Conservation (phyloP, 495 filamentous ascomycete species). For the Penicillium ochrochloron region DNA sequence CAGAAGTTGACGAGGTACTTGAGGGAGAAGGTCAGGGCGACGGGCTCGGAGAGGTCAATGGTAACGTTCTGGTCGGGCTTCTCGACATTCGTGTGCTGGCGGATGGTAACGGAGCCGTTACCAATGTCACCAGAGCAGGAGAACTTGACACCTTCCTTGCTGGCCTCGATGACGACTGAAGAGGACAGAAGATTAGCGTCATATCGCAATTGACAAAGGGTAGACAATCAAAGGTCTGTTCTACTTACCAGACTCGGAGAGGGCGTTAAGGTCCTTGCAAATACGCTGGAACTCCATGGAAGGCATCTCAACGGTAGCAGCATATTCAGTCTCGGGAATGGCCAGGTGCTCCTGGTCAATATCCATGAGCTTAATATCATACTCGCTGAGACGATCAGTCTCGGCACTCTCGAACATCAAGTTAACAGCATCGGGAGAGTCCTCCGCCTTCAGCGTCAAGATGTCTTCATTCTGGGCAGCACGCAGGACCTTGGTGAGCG, state of each 20-base stretch:
- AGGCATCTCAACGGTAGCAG: conserved; percentile 89
- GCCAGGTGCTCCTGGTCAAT: conserved; percentile 99
- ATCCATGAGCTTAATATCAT: conserved; percentile 99
- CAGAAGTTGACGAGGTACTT: conserved; percentile 99
- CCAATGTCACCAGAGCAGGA: conserved; percentile 93
- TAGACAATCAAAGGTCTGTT: no score
- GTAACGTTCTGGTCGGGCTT: conserved; percentile 85
- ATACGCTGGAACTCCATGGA: conserved; percentile 91
- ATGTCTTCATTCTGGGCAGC: conserved; percentile 94
- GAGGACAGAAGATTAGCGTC: neutral
- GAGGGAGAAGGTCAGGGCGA: conserved; percentile 95
- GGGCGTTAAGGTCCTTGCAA: conserved; percentile 83
- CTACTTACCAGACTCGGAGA: conserved; percentile 89
- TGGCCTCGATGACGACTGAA: conserved; percentile 90
- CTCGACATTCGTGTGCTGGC: conserved; percentile 87
- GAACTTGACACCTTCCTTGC: conserved; percentile 98
- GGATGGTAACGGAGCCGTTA: conserved; percentile 88
- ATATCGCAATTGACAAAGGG: neutral
- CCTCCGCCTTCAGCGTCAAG: conserved; percentile 94
- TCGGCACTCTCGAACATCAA: conserved; percentile 91
- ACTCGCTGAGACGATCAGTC: conserved; percentile 92
- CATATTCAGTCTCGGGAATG: conserved; percentile 98
- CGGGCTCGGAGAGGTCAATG: conserved; percentile 90
- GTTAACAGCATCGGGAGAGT: conserved; percentile 93
- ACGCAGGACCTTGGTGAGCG: conserved; percentile 95